Evolutionary conservation across 2,329 filamentous ascomycete species (phyloP), one percentile per base, ranked within the genome.

Genomic region (Tetracladium maxilliforme): DNA sequence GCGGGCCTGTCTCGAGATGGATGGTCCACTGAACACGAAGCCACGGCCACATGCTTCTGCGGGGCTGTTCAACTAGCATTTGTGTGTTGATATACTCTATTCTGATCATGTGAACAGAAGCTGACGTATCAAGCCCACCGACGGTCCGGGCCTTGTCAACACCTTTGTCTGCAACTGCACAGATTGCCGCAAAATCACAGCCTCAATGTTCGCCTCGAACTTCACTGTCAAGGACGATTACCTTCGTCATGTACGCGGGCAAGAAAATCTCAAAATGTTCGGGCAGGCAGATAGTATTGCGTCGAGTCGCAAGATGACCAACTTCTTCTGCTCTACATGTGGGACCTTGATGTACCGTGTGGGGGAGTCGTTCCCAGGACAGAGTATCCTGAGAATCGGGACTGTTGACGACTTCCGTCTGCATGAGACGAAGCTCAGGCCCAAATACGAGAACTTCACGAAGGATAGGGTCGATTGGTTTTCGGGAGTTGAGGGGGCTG

Each of bases 121-220:
- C n/a, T n/a, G n/a, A 10, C 10, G 7, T 7, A 9, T 24, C 15
- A 23, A 64, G 56, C 58, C 63, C 3, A 57, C 47, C 11, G 34
- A 56, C 31, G 52, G 44, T 1, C 51, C 52, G 2, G 58, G 52
- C 7, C 41, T 71, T 0, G 32, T 62, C 11, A 44, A 48, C 30
- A 58, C 51, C 5, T 71, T 72, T 37, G 36, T 72, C 35, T 75
- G 68, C 47, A 54, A 74, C 48, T 75, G 69, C 42, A 41, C 47
- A 17, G 68, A 75, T 45, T 74, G 67, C 44, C 65, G 52, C 37
- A 75, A 75, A 36, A 52, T 75, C 31, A 72, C 65, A 0, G 64
- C 67, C 0, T 69, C 66, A 1, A 69, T 71, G 61, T 71, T 69
- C 44, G 60, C 65, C 3, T 61, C 64, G 26, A 71, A 68, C 45